phyloP scores from a whole-genome alignment of 495 filamentous ascomycete genomes.

The Hyaloscypha bicolor region DNA sequence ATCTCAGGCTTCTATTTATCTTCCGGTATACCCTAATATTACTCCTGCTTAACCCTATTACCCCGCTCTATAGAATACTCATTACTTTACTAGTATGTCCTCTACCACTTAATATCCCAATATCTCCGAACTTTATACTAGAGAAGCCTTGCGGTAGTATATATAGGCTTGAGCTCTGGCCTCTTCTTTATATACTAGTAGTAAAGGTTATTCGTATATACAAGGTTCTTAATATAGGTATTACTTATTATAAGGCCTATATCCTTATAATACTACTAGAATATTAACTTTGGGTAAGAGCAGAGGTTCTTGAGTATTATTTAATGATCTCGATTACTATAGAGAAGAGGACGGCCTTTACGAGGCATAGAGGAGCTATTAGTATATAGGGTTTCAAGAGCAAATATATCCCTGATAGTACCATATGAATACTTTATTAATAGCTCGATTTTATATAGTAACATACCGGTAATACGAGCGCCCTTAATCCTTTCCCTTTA shows the following conservation, averaged over 20 bases:
- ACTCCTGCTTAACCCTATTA: background rate
- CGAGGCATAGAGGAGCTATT: background rate
- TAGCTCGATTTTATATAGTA: no score
- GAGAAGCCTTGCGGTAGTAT: background rate
- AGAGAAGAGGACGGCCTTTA: background rate
- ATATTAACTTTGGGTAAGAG: background rate
- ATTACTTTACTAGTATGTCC: no score
- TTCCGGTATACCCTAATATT: background rate
- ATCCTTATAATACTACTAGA: background rate
- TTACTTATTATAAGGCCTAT: no score
- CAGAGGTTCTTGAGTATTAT: background rate
- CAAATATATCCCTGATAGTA: no score
- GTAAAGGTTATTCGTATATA: no score
- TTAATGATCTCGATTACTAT: background rate
- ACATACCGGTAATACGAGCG: no score
- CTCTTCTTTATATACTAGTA: no score
- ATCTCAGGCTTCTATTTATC: conserved; percentile 4
- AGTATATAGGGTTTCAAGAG: no score
- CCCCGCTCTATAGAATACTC: no score
- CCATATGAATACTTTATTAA: no score
- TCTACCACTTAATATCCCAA: background rate
- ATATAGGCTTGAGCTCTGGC: background rate
- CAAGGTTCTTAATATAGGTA: no score
- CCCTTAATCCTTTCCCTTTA: no score
- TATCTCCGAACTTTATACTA: background rate